A percentile compares a stretch with the other conserved stretches of the same genome.
Conservation (phyloP, 495 filamentous ascomycete species). For the Penicillium verhagenii region DNA sequence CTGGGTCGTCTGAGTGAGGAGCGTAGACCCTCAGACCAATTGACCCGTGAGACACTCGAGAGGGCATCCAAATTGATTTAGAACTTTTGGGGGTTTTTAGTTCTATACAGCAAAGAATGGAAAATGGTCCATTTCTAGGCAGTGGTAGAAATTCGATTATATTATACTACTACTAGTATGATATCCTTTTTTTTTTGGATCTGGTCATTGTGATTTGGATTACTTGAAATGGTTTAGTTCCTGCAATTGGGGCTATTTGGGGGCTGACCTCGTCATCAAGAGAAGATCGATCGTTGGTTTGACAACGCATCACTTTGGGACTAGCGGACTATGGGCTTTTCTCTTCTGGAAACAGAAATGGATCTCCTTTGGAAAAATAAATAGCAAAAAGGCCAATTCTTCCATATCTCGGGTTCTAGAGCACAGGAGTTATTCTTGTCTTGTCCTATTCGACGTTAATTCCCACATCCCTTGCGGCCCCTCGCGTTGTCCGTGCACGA, state of each 20-base stretch:
- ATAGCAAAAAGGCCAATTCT: too few relatives aligned
- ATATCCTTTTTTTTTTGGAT: too few relatives aligned
- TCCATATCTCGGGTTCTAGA: too few relatives aligned
- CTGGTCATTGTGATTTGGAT: neutral
- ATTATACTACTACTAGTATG: too few relatives aligned
- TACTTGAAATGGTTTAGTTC: neutral
- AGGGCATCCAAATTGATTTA: conserved; percentile 54
- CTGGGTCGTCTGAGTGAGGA: conserved; percentile 61
- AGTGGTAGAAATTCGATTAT: too few relatives aligned
- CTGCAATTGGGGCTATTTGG: neutral
- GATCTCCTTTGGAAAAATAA: neutral
- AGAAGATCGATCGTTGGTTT: neutral
- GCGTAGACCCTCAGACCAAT: conserved; percentile 41
- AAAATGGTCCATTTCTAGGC: neutral
- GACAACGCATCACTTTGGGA: neutral
- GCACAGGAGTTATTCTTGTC: neutral
- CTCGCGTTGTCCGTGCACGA: conserved; percentile 19
- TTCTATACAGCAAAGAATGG: neutral
- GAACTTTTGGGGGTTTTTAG: too few relatives aligned
- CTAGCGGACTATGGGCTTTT: neutral
- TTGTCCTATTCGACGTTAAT: neutral
- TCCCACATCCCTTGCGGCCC: conserved; percentile 19
- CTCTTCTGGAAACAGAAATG: neutral
- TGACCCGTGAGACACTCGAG: conserved; percentile 59
- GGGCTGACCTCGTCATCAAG: neutral